phyloP scores from a whole-genome alignment of 257 asterid species.

The Gentiana straminea region DNA sequence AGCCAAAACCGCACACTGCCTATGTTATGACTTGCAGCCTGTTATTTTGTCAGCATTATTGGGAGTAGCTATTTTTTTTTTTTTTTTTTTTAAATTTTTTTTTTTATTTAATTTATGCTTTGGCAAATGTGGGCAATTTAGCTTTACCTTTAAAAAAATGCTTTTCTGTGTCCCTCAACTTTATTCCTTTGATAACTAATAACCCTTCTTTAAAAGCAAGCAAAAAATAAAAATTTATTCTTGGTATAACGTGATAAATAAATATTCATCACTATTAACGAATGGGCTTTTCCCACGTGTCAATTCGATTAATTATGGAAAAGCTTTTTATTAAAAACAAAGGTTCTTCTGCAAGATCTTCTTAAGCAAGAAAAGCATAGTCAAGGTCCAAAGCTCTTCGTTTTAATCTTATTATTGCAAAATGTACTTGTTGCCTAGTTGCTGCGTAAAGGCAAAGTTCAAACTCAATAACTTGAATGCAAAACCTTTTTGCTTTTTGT shows the following conservation, averaged over 20 bases:
- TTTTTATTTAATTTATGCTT: not conserved
- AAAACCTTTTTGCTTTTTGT: constrained; percentile 1
- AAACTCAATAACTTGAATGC: constrained; percentile 8
- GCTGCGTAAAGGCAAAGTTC: constrained; percentile 15
- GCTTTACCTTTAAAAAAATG: constrained; percentile 32
- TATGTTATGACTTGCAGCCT: constrained; percentile 32
- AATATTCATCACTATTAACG: constrained; percentile 10
- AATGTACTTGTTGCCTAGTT: constrained; percentile 3
- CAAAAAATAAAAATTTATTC: constrained; percentile 23
- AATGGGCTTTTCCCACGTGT: constrained; percentile 21
- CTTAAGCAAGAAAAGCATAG: constrained; percentile 43
- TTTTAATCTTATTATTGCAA: not conserved
- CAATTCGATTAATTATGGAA: not conserved
- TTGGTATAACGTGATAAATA: constrained; percentile 30
- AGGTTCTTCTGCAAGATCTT: constrained; percentile 21
- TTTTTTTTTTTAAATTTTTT: not conserved
- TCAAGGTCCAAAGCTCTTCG: constrained; percentile 32
- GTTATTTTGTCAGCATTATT: constrained; percentile 37
- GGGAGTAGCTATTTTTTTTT: constrained; percentile 13
- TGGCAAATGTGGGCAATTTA: constrained; percentile 24
- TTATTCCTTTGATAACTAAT: constrained; percentile 36
- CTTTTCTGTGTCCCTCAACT: constrained; percentile 31
- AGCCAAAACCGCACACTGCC: constrained; percentile 27
- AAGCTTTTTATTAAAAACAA: constrained; percentile 3
- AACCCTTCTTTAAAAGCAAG: constrained; percentile 45